Base-by-base conservation (phyloP, 2,329 filamentous ascomycete genomes). In the Fusarium udum region DNA sequence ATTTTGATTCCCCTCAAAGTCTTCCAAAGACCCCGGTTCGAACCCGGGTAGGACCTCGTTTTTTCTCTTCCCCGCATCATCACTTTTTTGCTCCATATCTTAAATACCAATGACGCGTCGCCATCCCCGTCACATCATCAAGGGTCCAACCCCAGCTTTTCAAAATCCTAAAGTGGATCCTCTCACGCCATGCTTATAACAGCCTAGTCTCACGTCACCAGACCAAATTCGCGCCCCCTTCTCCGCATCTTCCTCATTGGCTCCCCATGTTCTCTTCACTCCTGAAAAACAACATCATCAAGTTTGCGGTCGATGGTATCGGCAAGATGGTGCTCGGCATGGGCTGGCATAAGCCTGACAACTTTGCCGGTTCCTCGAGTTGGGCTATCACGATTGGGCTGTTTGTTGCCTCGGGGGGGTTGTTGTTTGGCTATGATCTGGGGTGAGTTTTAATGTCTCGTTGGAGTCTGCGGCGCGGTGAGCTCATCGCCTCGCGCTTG, bases 281-380 rank as follows among this genome's bases (percentile, higher is more conserved):
- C 53, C 53, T 56, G 37, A 56, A 58, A 51, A 37, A 24, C 28
- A 42, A 7, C 1, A 56, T 28, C 52, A 46, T 32, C 14, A 55
- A 9, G 1, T 40, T 40, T 11, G 7, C n/a, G 14, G 32, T 32
- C 24, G 28, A 68, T 68, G 65, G 48, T 37, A 61, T 24, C 26
- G 34, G 31, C 84, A 85, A 85, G 87, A 90, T 90, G 88, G 87
- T 87, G 79, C 86, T 87, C 80, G 88, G 88, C 88, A 90, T 90
- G 88, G 88, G 89, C 83, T 92, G 90, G 90, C 90, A 90, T 76
- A 93, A 92, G 85, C 92, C 92, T 81, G 89, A 91, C 83, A 91
- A 92, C 86, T 91, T 92, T 82, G 89, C 91, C 79, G 92, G 92
- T 79, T 92, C 90, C 77, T 90, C 92, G 78, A 90, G 90, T 79